Base-by-base conservation (phyloP, 2,329 filamentous ascomycete species). In the Xylariaceae sp. region DNA sequence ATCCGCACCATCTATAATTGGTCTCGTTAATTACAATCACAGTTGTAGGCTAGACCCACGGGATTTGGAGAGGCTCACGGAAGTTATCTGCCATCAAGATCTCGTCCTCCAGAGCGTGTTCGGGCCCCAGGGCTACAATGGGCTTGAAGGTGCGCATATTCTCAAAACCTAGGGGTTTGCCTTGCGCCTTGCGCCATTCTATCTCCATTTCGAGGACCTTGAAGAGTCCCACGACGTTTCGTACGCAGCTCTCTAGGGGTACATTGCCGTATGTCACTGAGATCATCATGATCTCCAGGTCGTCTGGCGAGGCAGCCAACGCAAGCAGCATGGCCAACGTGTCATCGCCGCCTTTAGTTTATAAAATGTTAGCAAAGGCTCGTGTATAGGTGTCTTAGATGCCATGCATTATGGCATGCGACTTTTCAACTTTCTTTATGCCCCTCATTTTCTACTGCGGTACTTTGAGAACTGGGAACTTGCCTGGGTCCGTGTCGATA, bases 251-350 rank as follows among this genome's bases (percentile, higher is more conserved):
- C 61, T 92, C 82, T 14, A 96, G 86, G 65, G 93, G 87, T 19
- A 98, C 91, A 71, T 99, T 99, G 54, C 95, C 95, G 74, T 95
- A 97, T 1, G 93, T 96, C 58, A 97, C 83, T 1, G 92, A 96
- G 54, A 99, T 82, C 74, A 98, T 83, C 43, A 90, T 75, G 31
- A 98, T 80, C 73, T 98, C 91, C 19, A 98, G 80, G 70, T 98
- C 94, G 65, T 96, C 90, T 0, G 89, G 84, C 21, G 85, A 86
- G 29, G 91, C 87, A 50, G 92, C 89, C 58, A 98, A 84, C 3
- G 95, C 93, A 47, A 98, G 82, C 29, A 99, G 82, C 73, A 98
- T 83, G 41, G 92, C 94, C 60, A 98, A 81, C 51, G 95, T 82
- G 82, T 99, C 95, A 76, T 99, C 95, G 66, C 95, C 89, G 62